Evolutionary conservation across 2,329 filamentous ascomycete species (phyloP), one percentile per base, ranked within the genome.

Genomic region (Aspergillus felis): DNA sequence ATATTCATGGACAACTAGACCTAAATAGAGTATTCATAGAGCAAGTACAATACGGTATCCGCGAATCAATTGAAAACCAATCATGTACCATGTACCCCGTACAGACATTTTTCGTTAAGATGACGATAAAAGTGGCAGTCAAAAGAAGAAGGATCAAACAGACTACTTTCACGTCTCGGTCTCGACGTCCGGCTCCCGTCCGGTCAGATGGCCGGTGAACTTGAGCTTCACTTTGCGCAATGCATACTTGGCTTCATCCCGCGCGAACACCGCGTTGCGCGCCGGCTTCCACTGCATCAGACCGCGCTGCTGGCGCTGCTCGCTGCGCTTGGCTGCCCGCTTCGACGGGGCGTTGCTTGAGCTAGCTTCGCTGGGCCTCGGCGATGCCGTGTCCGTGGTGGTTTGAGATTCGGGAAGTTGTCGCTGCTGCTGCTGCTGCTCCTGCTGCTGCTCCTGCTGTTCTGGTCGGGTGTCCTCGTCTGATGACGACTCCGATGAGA

Each of bases 211-310:
- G 22, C 84, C 87, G 2, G 68, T 68, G 9, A 94, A 82, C 70
- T 90, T 87, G 68, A 89, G 88, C 73, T 87, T 89, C 55, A 95
- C 76, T 72, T 90, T 90, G 48, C 87, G 81, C 4, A 92, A 74
- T 0, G 90, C 91, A 76, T 87, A 92, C 67, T 89, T 88, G 0
- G 89, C 86, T 78, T 97, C 90, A 67, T 97, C 83, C 76, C 94
- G 96, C 47, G 88, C 92, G 72, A 97, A 97, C 64, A 87, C 86
- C 24, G 86, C 80, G 70, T 96, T 96, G 44, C 93, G 82, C 71
- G 92, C 89, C 0, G 93, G 92, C 68, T 87, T 90, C 92, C 92
- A 97, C 74, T 97, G 93, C 91, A 97, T 96, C 70, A 96, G 68
- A 0, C 93, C 93, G 10, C 92, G 83, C 65, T 97, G 92, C 76